Percentiles rank a stretch among this genome's conserved stretches.
These are phyloP conservation scores for Pichia cabralensis DNA, from an alignment of 805 yeast species.

Conservation along the genomic window DNA sequence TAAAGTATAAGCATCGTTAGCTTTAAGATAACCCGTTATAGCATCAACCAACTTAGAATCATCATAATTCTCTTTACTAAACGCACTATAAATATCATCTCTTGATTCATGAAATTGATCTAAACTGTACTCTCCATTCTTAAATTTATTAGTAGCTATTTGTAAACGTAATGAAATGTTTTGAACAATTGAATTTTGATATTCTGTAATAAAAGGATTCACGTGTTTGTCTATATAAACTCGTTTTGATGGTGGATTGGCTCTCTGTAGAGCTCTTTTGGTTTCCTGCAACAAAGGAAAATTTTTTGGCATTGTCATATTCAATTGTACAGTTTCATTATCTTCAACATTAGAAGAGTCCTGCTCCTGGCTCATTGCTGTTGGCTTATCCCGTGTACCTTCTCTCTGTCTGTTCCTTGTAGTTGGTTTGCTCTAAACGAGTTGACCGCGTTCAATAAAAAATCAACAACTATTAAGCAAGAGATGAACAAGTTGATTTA, in stretches of 20 bases:
- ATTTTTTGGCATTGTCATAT: slow-evolving; percentile 17
- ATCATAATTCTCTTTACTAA: neutral
- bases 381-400: no score
- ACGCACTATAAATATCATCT: slow-evolving; percentile 6
- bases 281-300: slow-evolving; percentile 16
- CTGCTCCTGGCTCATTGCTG: no score
- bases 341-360: no score
- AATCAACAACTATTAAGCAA: no score
- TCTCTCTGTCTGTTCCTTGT: no score
- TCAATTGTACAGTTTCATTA: no score
- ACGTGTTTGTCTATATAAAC: slow-evolving; percentile 3
- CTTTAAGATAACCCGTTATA: neutral
- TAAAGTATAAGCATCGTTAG: slow-evolving; percentile 2
- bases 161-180: slow-evolving; percentile 11
- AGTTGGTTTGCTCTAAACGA: no score
- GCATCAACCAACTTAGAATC: slow-evolving; percentile 1
- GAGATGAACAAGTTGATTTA: no score
- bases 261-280: slow-evolving; percentile 6
- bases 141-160: slow-evolving; percentile 12
- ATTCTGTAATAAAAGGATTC: slow-evolving; percentile 1
- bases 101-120: slow-evolving; percentile 11
- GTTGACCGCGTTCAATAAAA: no score
- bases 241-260: slow-evolving; percentile 3
- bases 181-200: slow-evolving; percentile 7
- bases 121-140: slow-evolving; percentile 7